Evolutionary conservation across 371 early-diverging fungal genomes (phyloP), one percentile per base, ranked within the genome.

Genomic region (Mortierella sp.): DNA sequence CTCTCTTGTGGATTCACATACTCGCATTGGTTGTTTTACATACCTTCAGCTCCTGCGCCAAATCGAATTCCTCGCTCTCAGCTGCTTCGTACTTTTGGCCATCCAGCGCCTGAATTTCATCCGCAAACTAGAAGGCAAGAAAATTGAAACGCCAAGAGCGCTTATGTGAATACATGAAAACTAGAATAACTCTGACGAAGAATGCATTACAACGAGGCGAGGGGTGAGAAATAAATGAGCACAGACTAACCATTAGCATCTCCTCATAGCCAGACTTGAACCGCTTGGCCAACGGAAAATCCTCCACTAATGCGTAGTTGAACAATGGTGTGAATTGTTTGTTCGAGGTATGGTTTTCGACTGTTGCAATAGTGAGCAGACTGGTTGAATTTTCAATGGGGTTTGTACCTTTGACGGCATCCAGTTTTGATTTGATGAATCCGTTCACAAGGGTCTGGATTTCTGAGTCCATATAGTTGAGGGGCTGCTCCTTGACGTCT

Each of bases 21-120:
- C 3, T 40, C 24, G 67, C 34, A 6, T 3, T 5, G 67, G 9
- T 40, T 37, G 21, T 37, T n/a, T 0, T 71, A 16, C 16, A 50
- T 88, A 91, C 94, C 90, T 95, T 95, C 34, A 93, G 86, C 57
- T 92, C 91, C 72, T 93, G 94, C 1, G 96, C 96, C 77, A 91
- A 88, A 70, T 95, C 95, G 81, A 93, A 96, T 44, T 96, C 95
- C 76, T 95, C 95, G 26, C 85, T 85, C 54, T 92, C 89, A 3
- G 94, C 92, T 8, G 95, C 94, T 43, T 90, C 87, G 28, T 89
- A 88, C 76, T 95, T 95, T 44, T 90, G 82, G 59, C 88, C 79
- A 69, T 92, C 91, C 26, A 95, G 74, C 53, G 89, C 89, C 14
- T 91, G 85, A 48, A 95, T 86, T 69, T 94, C 93, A n/a, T 91